Conservation (phyloP, 1,284 basidiomycete species). For the Ceratobasidium sp. region DNA sequence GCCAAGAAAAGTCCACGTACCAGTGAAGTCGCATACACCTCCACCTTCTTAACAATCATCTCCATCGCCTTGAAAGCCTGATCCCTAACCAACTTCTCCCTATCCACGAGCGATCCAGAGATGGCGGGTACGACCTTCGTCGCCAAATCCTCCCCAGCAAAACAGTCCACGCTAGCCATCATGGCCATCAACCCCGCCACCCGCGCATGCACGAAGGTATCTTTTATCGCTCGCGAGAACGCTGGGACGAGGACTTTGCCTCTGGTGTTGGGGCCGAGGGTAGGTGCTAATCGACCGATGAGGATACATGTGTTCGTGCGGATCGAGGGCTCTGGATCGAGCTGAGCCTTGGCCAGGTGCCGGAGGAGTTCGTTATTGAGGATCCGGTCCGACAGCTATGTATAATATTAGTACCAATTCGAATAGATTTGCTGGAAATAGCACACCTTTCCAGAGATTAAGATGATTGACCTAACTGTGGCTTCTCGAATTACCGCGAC, state of each 20-base stretch:
- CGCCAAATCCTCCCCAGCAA: conserved; percentile 90
- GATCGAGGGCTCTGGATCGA: conserved; percentile 93
- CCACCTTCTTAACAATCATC: conserved; percentile 86
- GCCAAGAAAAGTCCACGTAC: conserved; percentile 62
- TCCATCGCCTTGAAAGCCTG: conserved; percentile 94
- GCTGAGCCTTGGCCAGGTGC: conserved; percentile 92
- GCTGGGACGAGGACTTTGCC: conserved; percentile 96
- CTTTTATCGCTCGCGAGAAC: conserved; percentile 91
- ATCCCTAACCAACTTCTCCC: conserved; percentile 95
- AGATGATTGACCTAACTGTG: conserved; percentile 89
- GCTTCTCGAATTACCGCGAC: conserved; percentile 95
- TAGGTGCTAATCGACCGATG: conserved; percentile 90
- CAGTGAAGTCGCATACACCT: conserved; percentile 83
- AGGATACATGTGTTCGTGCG: conserved; percentile 98
- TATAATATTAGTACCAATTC: neutral
- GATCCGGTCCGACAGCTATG: conserved; percentile 87
- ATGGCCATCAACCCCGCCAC: conserved; percentile 97
- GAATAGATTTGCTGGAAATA: neutral
- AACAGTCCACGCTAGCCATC: conserved; percentile 94
- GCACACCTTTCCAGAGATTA: conserved; percentile 85
- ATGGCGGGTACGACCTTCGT: conserved; percentile 90
- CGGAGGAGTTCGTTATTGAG: conserved; percentile 97
- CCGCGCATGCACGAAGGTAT: conserved; percentile 92
- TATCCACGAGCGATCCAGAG: conserved; percentile 84
- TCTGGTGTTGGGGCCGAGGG: conserved; percentile 88